phyloP scores from a whole-genome alignment of 345 rosid genomes.

The Cardamine chenopodiifolia region DNA sequence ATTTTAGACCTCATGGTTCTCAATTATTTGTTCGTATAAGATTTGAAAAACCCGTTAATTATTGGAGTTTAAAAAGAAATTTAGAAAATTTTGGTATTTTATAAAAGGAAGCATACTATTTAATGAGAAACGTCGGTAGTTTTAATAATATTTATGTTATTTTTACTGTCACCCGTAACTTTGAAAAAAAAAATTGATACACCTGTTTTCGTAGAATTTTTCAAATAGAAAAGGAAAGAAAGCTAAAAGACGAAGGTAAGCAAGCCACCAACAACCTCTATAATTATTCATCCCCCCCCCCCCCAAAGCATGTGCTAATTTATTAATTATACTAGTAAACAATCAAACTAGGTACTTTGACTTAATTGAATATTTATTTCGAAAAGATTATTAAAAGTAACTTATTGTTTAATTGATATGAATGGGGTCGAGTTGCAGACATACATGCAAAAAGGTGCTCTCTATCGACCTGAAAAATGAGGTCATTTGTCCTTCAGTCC shows the following conservation, averaged over 20 bases:
- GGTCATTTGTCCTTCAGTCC: constrained; percentile 21
- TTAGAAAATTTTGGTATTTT: too few species aligned
- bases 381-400: background rate
- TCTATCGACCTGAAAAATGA: constrained; percentile 31
- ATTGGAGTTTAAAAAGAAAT: too few species aligned
- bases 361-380: background rate
- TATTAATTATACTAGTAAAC: background rate
- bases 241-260: constrained; percentile 3
- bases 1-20: background rate
- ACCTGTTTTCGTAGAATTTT: background rate
- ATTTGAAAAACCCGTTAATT: background rate
- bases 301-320: constrained; percentile 34
- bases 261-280: constrained; percentile 35
- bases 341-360: constrained; percentile 10
- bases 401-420: constrained; percentile 12
- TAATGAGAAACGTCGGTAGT: too few species aligned
- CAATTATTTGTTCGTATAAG: background rate
- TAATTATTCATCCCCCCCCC: too few species aligned
- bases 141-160: too few species aligned
- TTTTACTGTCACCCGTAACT: background rate
- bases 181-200: background rate
- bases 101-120: too few species aligned
- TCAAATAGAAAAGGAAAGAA: background rate
- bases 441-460: constrained; percentile 35
- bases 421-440: constrained; percentile 21